These are phyloP conservation scores for Euclidium syriacum DNA, from an alignment of 345 rosid genomes.

Conservation along the genomic window DNA sequence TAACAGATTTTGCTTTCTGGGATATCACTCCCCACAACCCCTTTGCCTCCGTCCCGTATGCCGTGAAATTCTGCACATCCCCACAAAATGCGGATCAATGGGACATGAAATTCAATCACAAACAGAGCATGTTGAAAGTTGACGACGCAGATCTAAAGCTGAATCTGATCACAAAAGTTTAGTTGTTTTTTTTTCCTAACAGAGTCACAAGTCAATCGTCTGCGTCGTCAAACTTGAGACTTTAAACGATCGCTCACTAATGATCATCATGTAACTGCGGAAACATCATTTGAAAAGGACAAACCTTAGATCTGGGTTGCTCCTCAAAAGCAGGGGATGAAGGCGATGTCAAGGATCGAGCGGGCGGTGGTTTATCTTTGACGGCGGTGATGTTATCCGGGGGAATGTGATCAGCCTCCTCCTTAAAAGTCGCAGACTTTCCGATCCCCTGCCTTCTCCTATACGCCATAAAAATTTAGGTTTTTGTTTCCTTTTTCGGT, in stretches of 20 bases:
- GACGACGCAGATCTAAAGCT: too few relatives aligned
- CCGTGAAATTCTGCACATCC: conserved; percentile 47
- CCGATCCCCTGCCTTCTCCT: conserved; percentile 75
- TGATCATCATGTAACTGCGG: not conserved
- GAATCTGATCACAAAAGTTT: not conserved
- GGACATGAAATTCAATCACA: too few relatives aligned
- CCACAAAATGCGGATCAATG: conserved; percentile 3
- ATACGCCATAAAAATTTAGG: conserved; percentile 66
- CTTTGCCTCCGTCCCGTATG: conserved; percentile 52
- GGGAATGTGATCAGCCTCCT: conserved; percentile 43
- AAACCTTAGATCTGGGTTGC: conserved; percentile 53
- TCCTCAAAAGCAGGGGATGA: conserved; percentile 43
- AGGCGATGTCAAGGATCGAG: conserved; percentile 26
- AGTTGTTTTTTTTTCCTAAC: too few relatives aligned
- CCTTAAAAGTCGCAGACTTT: conserved; percentile 66
- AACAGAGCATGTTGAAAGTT: too few relatives aligned
- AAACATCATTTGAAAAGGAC: not conserved
- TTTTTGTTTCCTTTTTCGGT: not conserved
- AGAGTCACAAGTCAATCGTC: not conserved
- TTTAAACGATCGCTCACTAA: not conserved
- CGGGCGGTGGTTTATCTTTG: conserved; percentile 15
- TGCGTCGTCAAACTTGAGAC: not conserved
- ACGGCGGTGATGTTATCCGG: not conserved
- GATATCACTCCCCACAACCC: conserved; percentile 79
- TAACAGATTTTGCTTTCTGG: conserved; percentile 68